A percentile compares a stretch with the other conserved stretches of the same genome.
These are phyloP conservation scores for Acidiella bohemica DNA, from an alignment of 495 filamentous ascomycete genomes.

Conservation along the genomic window DNA sequence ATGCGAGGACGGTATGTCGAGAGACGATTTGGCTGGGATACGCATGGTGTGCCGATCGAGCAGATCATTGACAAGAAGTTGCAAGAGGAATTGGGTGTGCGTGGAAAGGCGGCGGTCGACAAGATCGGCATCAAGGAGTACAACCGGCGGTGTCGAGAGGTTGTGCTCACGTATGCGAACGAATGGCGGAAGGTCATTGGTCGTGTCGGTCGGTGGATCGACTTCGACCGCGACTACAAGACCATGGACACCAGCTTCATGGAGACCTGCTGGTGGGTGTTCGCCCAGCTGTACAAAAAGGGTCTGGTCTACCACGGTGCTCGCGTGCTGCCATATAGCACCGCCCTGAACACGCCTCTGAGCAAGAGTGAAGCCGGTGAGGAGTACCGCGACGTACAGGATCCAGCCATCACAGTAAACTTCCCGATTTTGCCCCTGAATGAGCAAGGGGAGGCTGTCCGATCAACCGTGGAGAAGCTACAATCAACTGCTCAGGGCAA, in stretches of 20 bases:
- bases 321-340: conserved; percentile 90
- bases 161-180: conserved; percentile 82
- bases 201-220: conserved; percentile 87
- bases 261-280: conserved; percentile 96
- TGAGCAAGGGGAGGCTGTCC: conserved; percentile 38
- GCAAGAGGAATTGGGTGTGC: conserved; percentile 60
- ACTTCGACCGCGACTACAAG: conserved; percentile 98
- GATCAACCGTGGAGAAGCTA: conserved; percentile 10
- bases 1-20: conserved; percentile 90
- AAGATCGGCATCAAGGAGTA: conserved; percentile 80
- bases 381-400: conserved; percentile 87
- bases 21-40: conserved; percentile 70
- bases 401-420: conserved; percentile 80
- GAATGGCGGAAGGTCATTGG: conserved; percentile 91
- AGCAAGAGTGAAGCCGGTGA: conserved; percentile 91
- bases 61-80: conserved; percentile 98
- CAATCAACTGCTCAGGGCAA: conserved; percentile 7
- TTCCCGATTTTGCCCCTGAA: conserved; percentile 72
- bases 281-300: conserved; percentile 84
- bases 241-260: conserved; percentile 89
- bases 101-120: conserved; percentile 75
- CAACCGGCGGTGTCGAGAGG: conserved; percentile 82
- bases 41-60: conserved; percentile 90
- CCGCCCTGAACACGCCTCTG: conserved; percentile 73
- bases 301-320: conserved; percentile 77